Evolutionary conservation across 2,329 filamentous ascomycete species (phyloP), one percentile per base, ranked within the genome.

Genomic region (Lachnellula cervina): DNA sequence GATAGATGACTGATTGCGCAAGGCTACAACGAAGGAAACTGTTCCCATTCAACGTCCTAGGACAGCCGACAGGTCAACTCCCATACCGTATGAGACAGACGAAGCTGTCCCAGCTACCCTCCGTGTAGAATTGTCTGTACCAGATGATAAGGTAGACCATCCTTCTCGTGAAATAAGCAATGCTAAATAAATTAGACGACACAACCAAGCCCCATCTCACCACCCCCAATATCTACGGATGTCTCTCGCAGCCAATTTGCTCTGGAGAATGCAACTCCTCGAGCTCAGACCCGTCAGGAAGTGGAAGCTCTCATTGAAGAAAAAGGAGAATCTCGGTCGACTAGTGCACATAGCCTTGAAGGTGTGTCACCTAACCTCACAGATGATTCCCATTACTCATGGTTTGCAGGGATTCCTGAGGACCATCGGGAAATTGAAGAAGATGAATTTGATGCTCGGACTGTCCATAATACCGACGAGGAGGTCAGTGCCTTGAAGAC

Each of bases 231-330:
- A 46, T 86, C 87, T 32, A 96, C 91, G 23, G 80, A 89, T 63
- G 78, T 96, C 23, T 81, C 84, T 55, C 84, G 81, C 45, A 76
- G 79, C 17, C 74, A 78, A 52, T 90, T 87, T 68, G 87, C 82
- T 66, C 69, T 84, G 34, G 86, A 90, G 53, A 80, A 80, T 62
- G 81, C 86, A 45, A 96, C 92, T 1, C 92, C 92, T 8, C 84
- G 86, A 63, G 91, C 91, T 2, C 90, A 96, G 68, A 93, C 90
- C 53, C 76, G 90, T 52, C 82, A 90, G 64, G 90, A 95, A 57
- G 81, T 90, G 60, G 81, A 86, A 54, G 76, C 72, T 40, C 68
- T 76, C 23, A 66, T 83, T 28, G 73, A 70, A 23, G 80, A 84
- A 11, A 77, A 71, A 60, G 79, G 54, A 71, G 59, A 77, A 64